phyloP scores from a whole-genome alignment of 768 basidiomycete species.

The Calocybe indica region DNA sequence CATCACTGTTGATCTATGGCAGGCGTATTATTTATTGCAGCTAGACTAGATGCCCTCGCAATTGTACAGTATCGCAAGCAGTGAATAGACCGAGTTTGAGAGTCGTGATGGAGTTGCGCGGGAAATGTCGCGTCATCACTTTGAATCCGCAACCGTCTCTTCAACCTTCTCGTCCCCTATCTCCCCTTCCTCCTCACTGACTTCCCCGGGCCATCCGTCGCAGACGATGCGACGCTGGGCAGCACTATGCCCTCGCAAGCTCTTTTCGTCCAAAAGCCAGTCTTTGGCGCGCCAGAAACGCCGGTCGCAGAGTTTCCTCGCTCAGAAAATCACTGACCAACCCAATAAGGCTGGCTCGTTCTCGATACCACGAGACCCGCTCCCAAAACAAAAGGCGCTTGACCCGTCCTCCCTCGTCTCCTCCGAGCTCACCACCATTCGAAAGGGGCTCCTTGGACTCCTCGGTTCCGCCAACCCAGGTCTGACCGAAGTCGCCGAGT shows the following conservation, averaged over 20 bases:
- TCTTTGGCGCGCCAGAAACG: constrained; percentile 21
- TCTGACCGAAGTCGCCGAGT: constrained; percentile 82
- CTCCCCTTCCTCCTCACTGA: constrained; percentile 1
- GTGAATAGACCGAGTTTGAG: neutral
- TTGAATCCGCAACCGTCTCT: constrained; percentile 2
- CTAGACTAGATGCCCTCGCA: too few species aligned
- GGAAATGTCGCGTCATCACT: constrained; percentile 16
- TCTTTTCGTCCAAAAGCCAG: constrained; percentile 3
- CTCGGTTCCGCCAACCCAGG: constrained; percentile 87
- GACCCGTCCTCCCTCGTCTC: constrained; percentile 72
- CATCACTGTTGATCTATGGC: too few species aligned
- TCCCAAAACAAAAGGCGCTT: constrained; percentile 20
- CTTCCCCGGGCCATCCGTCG: constrained; percentile 11
- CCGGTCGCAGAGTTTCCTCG: constrained; percentile 34
- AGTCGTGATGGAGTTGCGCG: constrained; percentile 4
- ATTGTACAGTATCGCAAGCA: too few species aligned
- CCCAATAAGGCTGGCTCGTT: constrained; percentile 18
- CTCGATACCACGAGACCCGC: constrained; percentile 19
- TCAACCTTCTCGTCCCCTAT: constrained; percentile 5
- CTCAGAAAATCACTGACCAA: constrained; percentile 29
- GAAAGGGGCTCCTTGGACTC: constrained; percentile 65
- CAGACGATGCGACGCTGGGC: constrained; percentile 10
- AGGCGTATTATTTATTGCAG: too few species aligned
- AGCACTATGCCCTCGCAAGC: neutral
- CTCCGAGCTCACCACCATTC: constrained; percentile 66